Evolutionary conservation across 75 land plant species (phyloP), one percentile per base, ranked within the genome.

Genomic region (Sequoiadendron giganteum): DNA sequence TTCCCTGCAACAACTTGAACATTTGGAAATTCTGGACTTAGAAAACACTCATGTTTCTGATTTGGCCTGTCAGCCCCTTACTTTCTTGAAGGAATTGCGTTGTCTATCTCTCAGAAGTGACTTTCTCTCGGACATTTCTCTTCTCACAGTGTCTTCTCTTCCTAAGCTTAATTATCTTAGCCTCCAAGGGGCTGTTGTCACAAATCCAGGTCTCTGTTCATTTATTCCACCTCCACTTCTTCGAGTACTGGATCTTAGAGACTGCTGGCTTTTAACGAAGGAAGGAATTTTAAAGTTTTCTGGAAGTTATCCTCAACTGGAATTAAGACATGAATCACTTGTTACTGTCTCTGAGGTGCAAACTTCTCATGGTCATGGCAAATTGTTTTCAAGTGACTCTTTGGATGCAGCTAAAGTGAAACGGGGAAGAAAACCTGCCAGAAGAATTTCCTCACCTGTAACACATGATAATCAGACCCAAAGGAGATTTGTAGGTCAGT

Each of bases 201-300:
- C 95, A 32, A 84, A 93, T 85, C 14, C 61, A 75, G 99, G 95
- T 19, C 91, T 98, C 28, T 86, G 45, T 45, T 56, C 87, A 15
- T 97, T 95, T 54, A 75, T 80, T 25, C 96, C 99, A 54, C 97
- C 97, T 49, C 56, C 88, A 43, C 87, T 75, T 32, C 88, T 98
- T 68, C 89, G 90, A 81, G 72, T 86, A 58, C 90, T 98, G 84
- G 96, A 96, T 86, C 87, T 98, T 32, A 89, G 90, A n/a, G 99
- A 92, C 56, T 97, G 99, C 77, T 98, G 99, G 99, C 93, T 98
- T 40, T 89, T 98, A 68, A 93, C 95, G 2, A 83, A 86, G 85
- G 92, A 94, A 82, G 91, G 76, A 48, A 47, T 98, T 40, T 86
- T 70, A 1, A 34, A 80, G 32, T 98, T 97, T 72, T 88, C 91